Percentiles rank a stretch among this genome's conserved stretches.
Conservation (phyloP, 2,329 filamentous ascomycete genomes). For the Ceratocystis ficicola region DNA sequence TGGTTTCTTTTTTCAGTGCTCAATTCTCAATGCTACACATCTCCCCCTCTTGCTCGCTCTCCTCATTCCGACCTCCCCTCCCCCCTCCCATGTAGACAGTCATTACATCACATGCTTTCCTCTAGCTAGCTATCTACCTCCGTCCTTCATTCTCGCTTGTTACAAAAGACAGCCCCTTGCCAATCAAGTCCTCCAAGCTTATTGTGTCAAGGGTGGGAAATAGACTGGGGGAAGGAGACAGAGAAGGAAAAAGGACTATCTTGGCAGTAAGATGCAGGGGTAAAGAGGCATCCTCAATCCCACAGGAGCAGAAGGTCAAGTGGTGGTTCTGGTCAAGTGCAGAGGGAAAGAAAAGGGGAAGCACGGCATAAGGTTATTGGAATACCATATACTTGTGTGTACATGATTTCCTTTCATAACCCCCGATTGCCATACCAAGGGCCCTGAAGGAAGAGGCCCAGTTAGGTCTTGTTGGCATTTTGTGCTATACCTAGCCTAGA, state of each 20-base stretch:
- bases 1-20: neutral
- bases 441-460: neutral
- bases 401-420: neutral
- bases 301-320: neutral
- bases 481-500: neutral
- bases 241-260: neutral
- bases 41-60: neutral
- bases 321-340: neutral
- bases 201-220: constrained; percentile 3
- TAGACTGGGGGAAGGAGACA: neutral
- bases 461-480: neutral
- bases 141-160: constrained; percentile 9
- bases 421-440: neutral
- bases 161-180: neutral
- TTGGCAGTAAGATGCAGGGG: constrained; percentile 8
- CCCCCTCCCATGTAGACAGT: neutral
- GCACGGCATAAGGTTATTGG: neutral
- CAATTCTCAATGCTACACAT: neutral
- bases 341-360: neutral
- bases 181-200: neutral
- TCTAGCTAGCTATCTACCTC: neutral
- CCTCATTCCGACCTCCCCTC: neutral
- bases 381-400: neutral
- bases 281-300: neutral
- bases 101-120: neutral